Conservation (phyloP, 441 rosid genomes). For the Pelargonium exstipulatum region DNA sequence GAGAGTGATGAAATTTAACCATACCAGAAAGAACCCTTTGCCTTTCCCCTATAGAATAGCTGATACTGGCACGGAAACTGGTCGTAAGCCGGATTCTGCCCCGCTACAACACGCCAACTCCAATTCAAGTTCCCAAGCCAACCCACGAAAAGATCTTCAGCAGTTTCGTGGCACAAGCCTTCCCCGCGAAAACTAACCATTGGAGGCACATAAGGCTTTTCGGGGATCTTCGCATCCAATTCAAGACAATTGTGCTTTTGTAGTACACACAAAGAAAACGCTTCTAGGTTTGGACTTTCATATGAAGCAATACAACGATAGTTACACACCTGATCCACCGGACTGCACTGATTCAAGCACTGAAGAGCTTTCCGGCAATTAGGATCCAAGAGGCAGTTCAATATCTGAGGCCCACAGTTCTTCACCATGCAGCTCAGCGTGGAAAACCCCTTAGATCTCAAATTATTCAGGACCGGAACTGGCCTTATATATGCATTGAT, state of each 20-base stretch:
- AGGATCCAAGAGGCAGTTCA: slow-evolving; percentile 77
- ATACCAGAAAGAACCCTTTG: slow-evolving; percentile 89
- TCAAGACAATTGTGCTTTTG: slow-evolving; percentile 81
- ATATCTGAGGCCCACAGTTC: slow-evolving; percentile 75
- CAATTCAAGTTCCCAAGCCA: slow-evolving; percentile 72
- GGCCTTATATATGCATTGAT: slow-evolving; percentile 80
- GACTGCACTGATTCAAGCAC: slow-evolving; percentile 86
- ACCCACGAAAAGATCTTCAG: slow-evolving; percentile 85
- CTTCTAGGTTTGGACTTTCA: slow-evolving; percentile 76
- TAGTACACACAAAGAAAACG: slow-evolving; percentile 73
- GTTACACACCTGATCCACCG: slow-evolving; percentile 86
- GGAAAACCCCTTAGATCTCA: slow-evolving; percentile 82
- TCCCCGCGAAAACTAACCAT: slow-evolving; percentile 59
- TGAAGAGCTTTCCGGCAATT: slow-evolving; percentile 83
- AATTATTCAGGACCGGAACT: slow-evolving; percentile 57
- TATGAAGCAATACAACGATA: slow-evolving; percentile 87
- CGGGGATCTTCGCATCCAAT: slow-evolving; percentile 67
- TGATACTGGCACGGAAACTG: slow-evolving; percentile 93
- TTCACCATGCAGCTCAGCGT: slow-evolving; percentile 72
- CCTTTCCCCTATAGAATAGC: slow-evolving; percentile 80
- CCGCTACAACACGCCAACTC: slow-evolving; percentile 92
- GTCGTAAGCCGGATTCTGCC: slow-evolving; percentile 91
- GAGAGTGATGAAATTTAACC: slow-evolving; percentile 14
- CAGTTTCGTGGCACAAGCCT: slow-evolving; percentile 51
- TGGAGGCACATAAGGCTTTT: slow-evolving; percentile 58